phyloP scores from a whole-genome alignment of 768 basidiomycete genomes.

The Sarcomyxa edulis region DNA sequence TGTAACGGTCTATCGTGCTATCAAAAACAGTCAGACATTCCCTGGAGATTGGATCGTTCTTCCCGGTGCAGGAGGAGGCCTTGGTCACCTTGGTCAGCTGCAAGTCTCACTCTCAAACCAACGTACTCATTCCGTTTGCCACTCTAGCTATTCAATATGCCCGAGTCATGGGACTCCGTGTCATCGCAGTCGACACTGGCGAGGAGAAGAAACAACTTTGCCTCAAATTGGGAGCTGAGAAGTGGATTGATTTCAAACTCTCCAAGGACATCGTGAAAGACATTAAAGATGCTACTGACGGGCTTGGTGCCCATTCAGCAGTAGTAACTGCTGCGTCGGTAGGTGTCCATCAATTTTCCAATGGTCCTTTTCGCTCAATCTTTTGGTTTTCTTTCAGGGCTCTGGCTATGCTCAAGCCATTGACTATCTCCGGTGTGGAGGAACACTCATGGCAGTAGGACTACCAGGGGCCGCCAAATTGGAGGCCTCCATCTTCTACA shows the following conservation, averaged over 20 bases:
- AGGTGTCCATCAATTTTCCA: too few relatives aligned
- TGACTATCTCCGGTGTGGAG: slow-evolving; percentile 70
- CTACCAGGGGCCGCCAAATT: slow-evolving; percentile 61
- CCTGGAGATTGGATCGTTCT: slow-evolving; percentile 75
- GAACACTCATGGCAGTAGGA: slow-evolving; percentile 76
- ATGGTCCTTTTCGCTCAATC: not conserved
- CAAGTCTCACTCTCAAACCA: too few relatives aligned
- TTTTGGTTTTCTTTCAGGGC: slow-evolving; percentile 12
- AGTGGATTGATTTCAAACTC: slow-evolving; percentile 74
- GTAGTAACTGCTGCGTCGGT: slow-evolving; percentile 55
- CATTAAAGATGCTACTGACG: slow-evolving; percentile 58
- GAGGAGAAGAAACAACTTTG: slow-evolving; percentile 64
- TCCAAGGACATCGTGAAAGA: slow-evolving; percentile 60
- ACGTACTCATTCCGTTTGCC: too few relatives aligned
- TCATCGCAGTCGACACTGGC: slow-evolving; percentile 80
- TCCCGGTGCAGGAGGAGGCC: slow-evolving; percentile 76
- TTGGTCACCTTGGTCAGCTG: slow-evolving; percentile 67
- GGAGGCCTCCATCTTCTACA: slow-evolving; percentile 65
- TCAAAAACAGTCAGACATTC: slow-evolving; percentile 63
- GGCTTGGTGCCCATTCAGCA: slow-evolving; percentile 68
- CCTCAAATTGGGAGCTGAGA: slow-evolving; percentile 61
- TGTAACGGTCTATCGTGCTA: slow-evolving; percentile 80
- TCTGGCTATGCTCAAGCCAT: slow-evolving; percentile 50
- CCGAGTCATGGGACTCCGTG: slow-evolving; percentile 66
- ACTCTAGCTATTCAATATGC: slow-evolving; percentile 77